Percentiles rank a stretch among this genome's conserved stretches.
These are phyloP conservation scores for Penicilliopsis zonata DNA, from an alignment of 495 filamentous ascomycete genomes.

Conservation along the genomic window DNA sequence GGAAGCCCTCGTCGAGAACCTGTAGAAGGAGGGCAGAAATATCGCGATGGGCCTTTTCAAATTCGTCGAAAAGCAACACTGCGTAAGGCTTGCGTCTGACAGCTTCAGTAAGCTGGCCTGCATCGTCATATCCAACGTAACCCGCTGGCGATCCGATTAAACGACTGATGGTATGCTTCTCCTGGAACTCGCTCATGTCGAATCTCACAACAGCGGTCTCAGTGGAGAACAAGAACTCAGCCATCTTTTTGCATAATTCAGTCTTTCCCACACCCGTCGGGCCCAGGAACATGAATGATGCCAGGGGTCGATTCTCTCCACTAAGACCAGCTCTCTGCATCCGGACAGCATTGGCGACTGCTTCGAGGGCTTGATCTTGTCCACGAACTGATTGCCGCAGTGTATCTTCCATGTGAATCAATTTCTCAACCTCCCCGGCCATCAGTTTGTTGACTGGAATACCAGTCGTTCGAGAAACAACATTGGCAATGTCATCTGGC, in stretches of 20 bases:
- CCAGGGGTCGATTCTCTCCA: constrained; percentile 81
- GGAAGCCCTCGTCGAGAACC: constrained; percentile 90
- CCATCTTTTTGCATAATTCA: constrained; percentile 93
- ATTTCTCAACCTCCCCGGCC: constrained; percentile 79
- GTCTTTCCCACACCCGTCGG: constrained; percentile 97
- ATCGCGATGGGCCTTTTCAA: constrained; percentile 93
- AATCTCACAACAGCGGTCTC: constrained; percentile 84
- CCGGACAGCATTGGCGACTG: constrained; percentile 85
- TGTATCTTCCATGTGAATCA: constrained; percentile 90
- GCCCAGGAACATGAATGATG: constrained; percentile 95
- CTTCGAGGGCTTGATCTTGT: constrained; percentile 84
- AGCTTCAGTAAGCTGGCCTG: constrained; percentile 91
- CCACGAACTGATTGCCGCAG: constrained; percentile 76
- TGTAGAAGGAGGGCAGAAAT: constrained; percentile 91
- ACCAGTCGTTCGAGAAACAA: constrained; percentile 83
- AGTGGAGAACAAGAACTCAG: constrained; percentile 83
- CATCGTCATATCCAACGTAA: constrained; percentile 95
- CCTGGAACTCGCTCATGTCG: constrained; percentile 97
- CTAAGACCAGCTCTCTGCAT: constrained; percentile 89
- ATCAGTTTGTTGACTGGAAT: constrained; percentile 88
- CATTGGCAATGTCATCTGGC: constrained; percentile 82
- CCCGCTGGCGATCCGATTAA: constrained; percentile 88
- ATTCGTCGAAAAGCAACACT: constrained; percentile 90
- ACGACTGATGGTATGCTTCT: constrained; percentile 90
- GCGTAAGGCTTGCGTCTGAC: constrained; percentile 93